phyloP scores from a whole-genome alignment of 2,329 filamentous ascomycete species.

The Penicillium psychrosexuale region DNA sequence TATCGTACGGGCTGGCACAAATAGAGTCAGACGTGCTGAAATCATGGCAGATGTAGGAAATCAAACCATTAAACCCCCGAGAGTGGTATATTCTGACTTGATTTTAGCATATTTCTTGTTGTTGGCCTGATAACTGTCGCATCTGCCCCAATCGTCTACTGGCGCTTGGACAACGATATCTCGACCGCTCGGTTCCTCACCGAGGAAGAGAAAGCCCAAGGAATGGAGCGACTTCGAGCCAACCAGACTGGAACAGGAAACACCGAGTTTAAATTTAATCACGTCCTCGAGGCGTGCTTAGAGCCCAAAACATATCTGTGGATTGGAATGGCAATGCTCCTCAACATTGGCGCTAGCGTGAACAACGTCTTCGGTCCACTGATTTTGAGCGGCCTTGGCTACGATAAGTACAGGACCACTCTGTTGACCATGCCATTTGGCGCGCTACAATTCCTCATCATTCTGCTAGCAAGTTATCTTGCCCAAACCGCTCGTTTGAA shows the following conservation, averaged over 20 bases:
- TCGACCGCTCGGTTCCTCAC: slow-evolving; percentile 50
- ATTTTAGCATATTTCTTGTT: slow-evolving; percentile 56
- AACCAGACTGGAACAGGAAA: slow-evolving; percentile 50
- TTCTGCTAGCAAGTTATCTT: slow-evolving; percentile 58
- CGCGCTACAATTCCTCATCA: slow-evolving; percentile 57
- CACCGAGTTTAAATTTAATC: slow-evolving; percentile 47
- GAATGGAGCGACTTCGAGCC: slow-evolving; percentile 49
- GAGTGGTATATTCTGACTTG: neutral
- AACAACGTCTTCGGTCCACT: slow-evolving; percentile 64
- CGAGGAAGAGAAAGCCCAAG: slow-evolving; percentile 46
- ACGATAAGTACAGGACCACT: slow-evolving; percentile 56
- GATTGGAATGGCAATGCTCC: slow-evolving; percentile 57
- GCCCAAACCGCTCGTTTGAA: slow-evolving; percentile 59
- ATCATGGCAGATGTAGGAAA: slow-evolving; percentile 51
- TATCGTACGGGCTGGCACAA: slow-evolving; percentile 58
- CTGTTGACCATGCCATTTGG: slow-evolving; percentile 68
- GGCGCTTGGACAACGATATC: slow-evolving; percentile 58
- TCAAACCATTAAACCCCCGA: neutral
- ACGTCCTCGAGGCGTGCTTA: slow-evolving; percentile 42
- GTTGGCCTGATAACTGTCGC: slow-evolving; percentile 60
- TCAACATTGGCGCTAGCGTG: slow-evolving; percentile 63
- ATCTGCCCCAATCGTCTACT: slow-evolving; percentile 58
- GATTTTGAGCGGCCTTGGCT: slow-evolving; percentile 60
- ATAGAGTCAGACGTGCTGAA: slow-evolving; percentile 46
- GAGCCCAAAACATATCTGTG: slow-evolving; percentile 57